phyloP scores from a whole-genome alignment of 208 protist genomes.

The Leishmania amazonensis region DNA sequence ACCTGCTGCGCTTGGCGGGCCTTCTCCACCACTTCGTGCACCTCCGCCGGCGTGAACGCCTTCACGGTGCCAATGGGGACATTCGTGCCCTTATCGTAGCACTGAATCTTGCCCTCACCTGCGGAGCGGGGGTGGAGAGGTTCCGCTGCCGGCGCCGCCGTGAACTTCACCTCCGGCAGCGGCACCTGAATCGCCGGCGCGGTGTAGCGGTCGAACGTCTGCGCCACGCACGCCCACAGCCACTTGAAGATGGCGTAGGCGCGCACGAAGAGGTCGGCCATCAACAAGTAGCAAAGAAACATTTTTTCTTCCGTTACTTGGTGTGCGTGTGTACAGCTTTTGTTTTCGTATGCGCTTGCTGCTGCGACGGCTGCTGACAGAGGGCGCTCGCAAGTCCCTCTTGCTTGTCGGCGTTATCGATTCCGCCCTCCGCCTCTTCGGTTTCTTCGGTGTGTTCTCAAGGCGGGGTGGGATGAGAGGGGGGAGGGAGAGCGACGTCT shows the following conservation, averaged over 20 bases:
- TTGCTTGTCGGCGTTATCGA: too few relatives aligned
- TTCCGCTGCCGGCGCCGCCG: constrained; percentile 38
- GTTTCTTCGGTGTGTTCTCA: too few relatives aligned
- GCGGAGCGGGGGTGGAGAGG: constrained; percentile 72
- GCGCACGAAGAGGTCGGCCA: constrained; percentile 58
- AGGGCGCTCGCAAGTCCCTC: too few relatives aligned
- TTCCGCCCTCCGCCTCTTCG: too few relatives aligned
- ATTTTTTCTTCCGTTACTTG: constrained; percentile 27
- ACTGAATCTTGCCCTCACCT: constrained; percentile 79
- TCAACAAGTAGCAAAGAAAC: constrained; percentile 43
- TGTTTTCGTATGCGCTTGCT: not conserved
- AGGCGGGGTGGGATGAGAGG: too few relatives aligned
- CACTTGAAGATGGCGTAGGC: constrained; percentile 60
- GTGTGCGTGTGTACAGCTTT: not conserved
- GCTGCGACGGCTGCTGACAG: too few relatives aligned
- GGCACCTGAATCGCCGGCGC: constrained; percentile 77
- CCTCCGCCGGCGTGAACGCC: constrained; percentile 69
- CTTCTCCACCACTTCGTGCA: constrained; percentile 59
- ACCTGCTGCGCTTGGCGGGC: constrained; percentile 79
- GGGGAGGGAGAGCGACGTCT: not conserved
- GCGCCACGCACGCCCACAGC: constrained; percentile 37
- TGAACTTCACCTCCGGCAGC: constrained; percentile 59
- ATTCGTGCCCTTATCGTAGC: constrained; percentile 92
- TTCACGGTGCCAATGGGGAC: constrained; percentile 72
- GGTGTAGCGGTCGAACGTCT: constrained; percentile 81